phyloP scores from a whole-genome alignment of 306 rosid genomes.

The Glycine latifolia region DNA sequence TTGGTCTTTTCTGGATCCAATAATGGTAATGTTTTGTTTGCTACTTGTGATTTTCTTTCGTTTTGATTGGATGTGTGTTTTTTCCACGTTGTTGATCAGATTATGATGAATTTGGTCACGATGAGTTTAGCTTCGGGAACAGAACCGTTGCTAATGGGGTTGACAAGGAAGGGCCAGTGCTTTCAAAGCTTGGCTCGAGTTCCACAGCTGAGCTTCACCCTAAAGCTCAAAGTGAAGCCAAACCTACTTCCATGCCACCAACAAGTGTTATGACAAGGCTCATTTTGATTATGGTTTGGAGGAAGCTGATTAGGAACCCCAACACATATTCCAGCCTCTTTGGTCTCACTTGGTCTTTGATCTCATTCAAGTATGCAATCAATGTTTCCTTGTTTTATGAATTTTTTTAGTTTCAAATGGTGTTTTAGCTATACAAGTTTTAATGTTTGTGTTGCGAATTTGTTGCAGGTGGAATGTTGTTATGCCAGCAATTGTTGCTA shows the following conservation, averaged over 20 bases:
- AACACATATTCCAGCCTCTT: constrained; percentile 86
- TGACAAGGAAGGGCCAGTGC: constrained; percentile 73
- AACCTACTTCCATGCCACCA: constrained; percentile 74
- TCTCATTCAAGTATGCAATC: constrained; percentile 70
- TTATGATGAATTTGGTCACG: constrained; percentile 74
- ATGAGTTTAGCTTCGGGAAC: constrained; percentile 89
- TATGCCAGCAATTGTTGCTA: constrained; percentile 83
- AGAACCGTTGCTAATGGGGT: constrained; percentile 62
- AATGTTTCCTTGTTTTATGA: background rate
- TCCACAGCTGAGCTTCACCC: constrained; percentile 86
- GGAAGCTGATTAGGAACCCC: constrained; percentile 82
- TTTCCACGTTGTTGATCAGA: constrained; percentile 46
- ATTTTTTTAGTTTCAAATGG: background rate
- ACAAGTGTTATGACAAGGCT: constrained; percentile 85
- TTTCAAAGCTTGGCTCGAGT: constrained; percentile 84
- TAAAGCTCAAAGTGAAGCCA: constrained; percentile 59
- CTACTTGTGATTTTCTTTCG: constrained; percentile 14
- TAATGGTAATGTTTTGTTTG: background rate
- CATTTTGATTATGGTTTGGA: constrained; percentile 87
- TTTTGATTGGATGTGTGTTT: background rate
- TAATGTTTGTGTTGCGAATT: background rate
- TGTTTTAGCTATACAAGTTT: background rate
- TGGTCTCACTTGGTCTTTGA: constrained; percentile 85
- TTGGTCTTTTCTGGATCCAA: constrained; percentile 42
- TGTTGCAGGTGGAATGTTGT: constrained; percentile 70